Evolutionary conservation across 495 filamentous ascomycete genomes (phyloP), one percentile per base, ranked within the genome.

Genomic region (Chaetomium tenue): DNA sequence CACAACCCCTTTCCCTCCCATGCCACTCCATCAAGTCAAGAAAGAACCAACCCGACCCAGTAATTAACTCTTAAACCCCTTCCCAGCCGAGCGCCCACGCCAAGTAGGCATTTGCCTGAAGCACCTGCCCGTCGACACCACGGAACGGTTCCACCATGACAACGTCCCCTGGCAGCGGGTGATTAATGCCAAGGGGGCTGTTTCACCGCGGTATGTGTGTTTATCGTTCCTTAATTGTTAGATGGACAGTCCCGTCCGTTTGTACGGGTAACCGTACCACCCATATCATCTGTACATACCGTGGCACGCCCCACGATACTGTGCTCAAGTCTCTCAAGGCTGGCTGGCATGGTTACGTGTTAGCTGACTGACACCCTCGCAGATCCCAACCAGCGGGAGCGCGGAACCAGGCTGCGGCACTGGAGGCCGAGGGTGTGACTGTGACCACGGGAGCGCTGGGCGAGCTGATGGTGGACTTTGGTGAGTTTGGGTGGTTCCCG

Each of bases 101-200:
- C 92, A 97, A 77, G 93, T 98, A 33, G 93, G 93, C 28, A 79
- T 93, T 30, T 91, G 87, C 70, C 84, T 97, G 1, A 97, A 96
- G 72, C 87, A 94, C 68, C 87, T 98, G 18, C 85, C 93, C 3
- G 44, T 69, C 15, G 76, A 74, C 74, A 68, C 76, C 26, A 74
- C 70, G 42, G 66, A 65, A 59, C 76, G 68, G 63, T 95, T 87
- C 75, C 84, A 97, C 70, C 77, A 82, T 61, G 80, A 75, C 20
- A 97, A 90, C 68, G 92, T 97, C 13, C 93, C 93, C 5, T 98
- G 93, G 93, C 93, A 97, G 78, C 81, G 93, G 53, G 91, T 98
- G 13, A 89, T 97, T 65, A 95, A 93, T 70, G 75, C 89, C 3
- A 93, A 90, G 74, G 92, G 92, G 20, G 81, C 86, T 63, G 92